Base-by-base conservation (phyloP, 352 stramenopile species). In the Phytophthora agathidicida region DNA sequence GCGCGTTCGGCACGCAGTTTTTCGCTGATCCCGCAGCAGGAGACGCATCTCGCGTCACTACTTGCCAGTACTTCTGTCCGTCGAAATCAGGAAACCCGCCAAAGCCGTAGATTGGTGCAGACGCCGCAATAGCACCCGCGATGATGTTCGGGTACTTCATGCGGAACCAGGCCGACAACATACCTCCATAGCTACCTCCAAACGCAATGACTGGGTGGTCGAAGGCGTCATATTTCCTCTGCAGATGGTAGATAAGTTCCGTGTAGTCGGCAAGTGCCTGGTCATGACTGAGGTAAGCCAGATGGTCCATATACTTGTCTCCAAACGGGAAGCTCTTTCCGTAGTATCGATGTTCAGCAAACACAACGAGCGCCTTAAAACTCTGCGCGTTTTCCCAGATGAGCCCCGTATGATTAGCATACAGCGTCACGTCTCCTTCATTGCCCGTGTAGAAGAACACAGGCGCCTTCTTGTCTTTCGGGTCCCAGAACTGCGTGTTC, bases 321-420 rank as follows among this genome's bases (percentile, higher is more conserved):
- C 75, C 80, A 36, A 96, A 94, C 17, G 91, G 93, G 11, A 96
- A 65, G 37, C 83, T 96, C 52, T 92, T 73, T 43, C 96, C 96
- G 65, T 98, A 98, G 73, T 98, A 99, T 0, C 96, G 88, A 71
- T 99, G 96, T 67, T 99, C 96, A 0, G 90, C 92, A 71, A 98
- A 98, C 11, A 99, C 93, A 5, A 99, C 60, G 3, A 96, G 68
- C 7, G 95, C 94, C 26, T 88, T 79, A 51, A 98, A 96, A 13
- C 79, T 65, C 20, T 79, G 64, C 7, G 94, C 96, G 36, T 97
- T 87, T 66, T 98, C 91, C 90, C 91, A 98, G 65, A 99, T 98
- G 37, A 98, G 80, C 55, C 93, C 93, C 19, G 94, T 98, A 46
- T 97, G 76, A 66, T 98, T 97, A 3, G 97, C 88, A 49, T 98